A percentile compares a stretch with the other conserved stretches of the same genome.
Evolutionary conservation across 352 stramenopile genomes (phyloP).

Genomic region (Phytophthora brassicae): DNA sequence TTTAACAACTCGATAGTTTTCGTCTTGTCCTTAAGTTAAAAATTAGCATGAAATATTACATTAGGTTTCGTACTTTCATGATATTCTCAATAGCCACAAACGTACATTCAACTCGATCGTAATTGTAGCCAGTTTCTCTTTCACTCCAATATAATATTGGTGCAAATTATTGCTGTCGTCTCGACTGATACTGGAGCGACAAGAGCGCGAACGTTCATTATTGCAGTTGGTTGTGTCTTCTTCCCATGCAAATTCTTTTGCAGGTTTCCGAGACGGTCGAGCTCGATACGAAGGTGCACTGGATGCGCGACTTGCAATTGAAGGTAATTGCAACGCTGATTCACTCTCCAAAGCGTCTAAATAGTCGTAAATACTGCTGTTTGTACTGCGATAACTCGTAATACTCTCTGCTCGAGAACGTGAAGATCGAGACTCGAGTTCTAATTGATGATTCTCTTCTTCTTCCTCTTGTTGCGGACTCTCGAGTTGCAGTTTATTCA

Average conservation of each 20-base stretch:
- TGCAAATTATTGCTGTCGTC: slow-evolving; percentile 39
- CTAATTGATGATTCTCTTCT: slow-evolving; percentile 19
- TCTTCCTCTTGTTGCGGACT: slow-evolving; percentile 42
- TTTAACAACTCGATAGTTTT: slow-evolving; percentile 87
- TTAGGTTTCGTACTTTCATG: slow-evolving; percentile 4
- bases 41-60: not conserved
- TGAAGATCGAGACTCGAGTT: slow-evolving; percentile 30
- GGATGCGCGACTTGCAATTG: slow-evolving; percentile 24
- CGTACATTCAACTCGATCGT: slow-evolving; percentile 77
- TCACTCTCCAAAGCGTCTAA: slow-evolving; percentile 74
- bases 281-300: slow-evolving; percentile 11
- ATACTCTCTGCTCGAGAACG: slow-evolving; percentile 27
- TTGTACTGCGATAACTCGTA: slow-evolving; percentile 18
- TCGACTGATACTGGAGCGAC: no score
- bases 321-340: slow-evolving; percentile 53
- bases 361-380: slow-evolving; percentile 77
- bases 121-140: slow-evolving; percentile 79
- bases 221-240: slow-evolving; percentile 13
- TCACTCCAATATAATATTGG: slow-evolving; percentile 71
- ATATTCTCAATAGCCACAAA: no score
- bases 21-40: slow-evolving; percentile 77
- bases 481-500: slow-evolving; percentile 45
- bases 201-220: slow-evolving; percentile 6
- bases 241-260: slow-evolving; percentile 43
- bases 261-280: slow-evolving; percentile 5